Evolutionary conservation across 108 stramenopile genomes (phyloP), one percentile per base, ranked within the genome.

Genomic region (Stephanodiscus minutulus): DNA sequence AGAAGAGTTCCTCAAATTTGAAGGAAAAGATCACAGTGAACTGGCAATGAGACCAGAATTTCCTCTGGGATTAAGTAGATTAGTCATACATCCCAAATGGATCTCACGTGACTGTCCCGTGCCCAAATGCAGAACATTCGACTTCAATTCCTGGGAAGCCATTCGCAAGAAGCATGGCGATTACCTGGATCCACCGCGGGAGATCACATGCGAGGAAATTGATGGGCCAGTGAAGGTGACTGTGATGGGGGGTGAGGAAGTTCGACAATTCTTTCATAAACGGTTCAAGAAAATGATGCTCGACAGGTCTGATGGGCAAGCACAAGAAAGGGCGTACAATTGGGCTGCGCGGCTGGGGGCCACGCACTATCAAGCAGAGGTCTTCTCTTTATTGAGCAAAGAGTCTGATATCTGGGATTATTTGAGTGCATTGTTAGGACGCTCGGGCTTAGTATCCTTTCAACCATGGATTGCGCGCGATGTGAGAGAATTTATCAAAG

Each of bases 71-170:
- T 48, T 77, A 11, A 50, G 44, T 3, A 25, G 77, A 43, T 53
- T 77, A 10, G 66, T 77, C 13, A 22, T 70, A 0, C 77, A 77
- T 61, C 77, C 64, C n/a, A 60, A 43, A 36, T 77, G 77, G 77
- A 29, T 71, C 18, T 54, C 50, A 22, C 49, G 55, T 6, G 69
- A 64, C 10, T 77, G 77, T 52, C 62, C 69, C 7, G 31, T 77
- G 5, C 77, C 77, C 18, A 48, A 54, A 68, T 70, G 66, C 57
- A 57, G 35, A 5, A 25, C 27, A 12, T 25, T 47, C 46, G 20
- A 24, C 70, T 35, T 35, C 64, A 52, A 65, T 29, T 50, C 33
- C 22, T 71, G 66, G 66, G 66, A 68, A 25, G 41, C 54, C 39
- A 37, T 68, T 25, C 66, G 66, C 0, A 68, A 53, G 27, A 55